phyloP scores from a whole-genome alignment of 2,329 filamentous ascomycete genomes.

The Didymosphaeria variabile region DNA sequence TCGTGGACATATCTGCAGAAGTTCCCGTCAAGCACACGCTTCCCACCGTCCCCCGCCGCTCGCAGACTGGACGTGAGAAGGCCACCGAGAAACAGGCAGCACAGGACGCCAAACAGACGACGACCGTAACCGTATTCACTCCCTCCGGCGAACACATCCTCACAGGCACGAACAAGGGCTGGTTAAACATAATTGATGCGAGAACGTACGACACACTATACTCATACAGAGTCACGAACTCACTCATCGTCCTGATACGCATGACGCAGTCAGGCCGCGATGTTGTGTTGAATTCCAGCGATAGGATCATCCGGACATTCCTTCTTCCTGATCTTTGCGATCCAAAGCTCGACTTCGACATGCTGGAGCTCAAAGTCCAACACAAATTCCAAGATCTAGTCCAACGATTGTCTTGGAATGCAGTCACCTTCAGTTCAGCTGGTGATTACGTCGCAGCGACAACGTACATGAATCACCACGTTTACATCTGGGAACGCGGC shows the following conservation, averaged over 20 bases:
- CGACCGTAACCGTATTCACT: conserved; percentile 91
- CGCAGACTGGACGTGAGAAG: conserved; percentile 74
- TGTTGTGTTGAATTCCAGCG: conserved; percentile 89
- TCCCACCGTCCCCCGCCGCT: conserved; percentile 81
- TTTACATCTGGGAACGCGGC: conserved; percentile 96
- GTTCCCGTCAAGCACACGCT: conserved; percentile 79
- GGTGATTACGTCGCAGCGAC: conserved; percentile 96
- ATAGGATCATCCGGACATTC: conserved; percentile 93
- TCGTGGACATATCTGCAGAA: conserved; percentile 80
- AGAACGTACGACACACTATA: conserved; percentile 83
- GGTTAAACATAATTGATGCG: conserved; percentile 93
- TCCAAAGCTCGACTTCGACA: conserved; percentile 78
- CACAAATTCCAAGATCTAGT: conserved; percentile 99
- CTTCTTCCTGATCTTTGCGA: conserved; percentile 77
- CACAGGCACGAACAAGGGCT: conserved; percentile 92
- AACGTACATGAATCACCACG: conserved; percentile 97
- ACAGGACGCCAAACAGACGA: conserved; percentile 93
- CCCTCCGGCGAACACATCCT: conserved; percentile 87
- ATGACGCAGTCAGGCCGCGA: conserved; percentile 86
- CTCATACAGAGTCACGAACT: conserved; percentile 86
- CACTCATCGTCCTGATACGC: conserved; percentile 86
- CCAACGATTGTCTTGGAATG: conserved; percentile 94
- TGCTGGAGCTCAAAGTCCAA: conserved; percentile 88
- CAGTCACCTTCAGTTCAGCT: conserved; percentile 92
- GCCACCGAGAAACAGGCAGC: conserved; percentile 85